Evolutionary conservation across 2,329 filamentous ascomycete genomes (phyloP).

Genomic region (Decorospora gaudefroyi): DNA sequence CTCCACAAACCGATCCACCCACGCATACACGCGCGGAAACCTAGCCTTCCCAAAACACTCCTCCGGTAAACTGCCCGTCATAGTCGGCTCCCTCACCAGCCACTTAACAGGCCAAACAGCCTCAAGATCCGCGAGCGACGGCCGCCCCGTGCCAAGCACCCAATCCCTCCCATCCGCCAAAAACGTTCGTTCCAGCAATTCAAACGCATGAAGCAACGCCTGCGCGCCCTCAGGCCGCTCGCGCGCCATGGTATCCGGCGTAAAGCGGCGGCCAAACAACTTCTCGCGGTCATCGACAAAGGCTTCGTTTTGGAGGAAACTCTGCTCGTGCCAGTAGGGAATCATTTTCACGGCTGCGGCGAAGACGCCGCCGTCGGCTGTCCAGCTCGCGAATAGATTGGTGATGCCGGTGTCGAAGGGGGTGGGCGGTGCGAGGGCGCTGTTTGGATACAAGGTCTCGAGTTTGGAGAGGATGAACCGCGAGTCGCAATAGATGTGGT

Average conservation of each 20-base stretch:
- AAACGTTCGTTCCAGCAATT: slow-evolving; percentile 64
- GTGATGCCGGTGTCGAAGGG: slow-evolving; percentile 54
- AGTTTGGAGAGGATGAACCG: slow-evolving; percentile 40
- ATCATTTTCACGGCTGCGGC: slow-evolving; percentile 58
- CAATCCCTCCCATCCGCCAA: slow-evolving; percentile 69
- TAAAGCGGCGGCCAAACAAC: slow-evolving; percentile 53
- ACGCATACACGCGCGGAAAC: slow-evolving; percentile 67
- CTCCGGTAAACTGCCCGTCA: slow-evolving; percentile 60
- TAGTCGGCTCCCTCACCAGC: slow-evolving; percentile 52
- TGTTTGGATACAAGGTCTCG: slow-evolving; percentile 28
- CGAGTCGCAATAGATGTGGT: slow-evolving; percentile 43
- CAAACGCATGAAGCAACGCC: slow-evolving; percentile 60
- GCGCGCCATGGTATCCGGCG: slow-evolving; percentile 45
- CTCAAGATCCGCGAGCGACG: slow-evolving; percentile 69
- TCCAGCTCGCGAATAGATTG: slow-evolving; percentile 61
- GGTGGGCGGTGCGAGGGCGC: slow-evolving; percentile 17
- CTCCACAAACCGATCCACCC: slow-evolving; percentile 67
- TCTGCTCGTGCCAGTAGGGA: slow-evolving; percentile 59
- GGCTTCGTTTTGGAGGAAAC: slow-evolving; percentile 59
- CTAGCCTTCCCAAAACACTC: slow-evolving; percentile 57
- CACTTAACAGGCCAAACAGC: slow-evolving; percentile 71
- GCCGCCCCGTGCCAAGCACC: slow-evolving; percentile 60
- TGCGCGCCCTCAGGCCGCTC: slow-evolving; percentile 61
- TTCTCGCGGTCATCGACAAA: slow-evolving; percentile 64
- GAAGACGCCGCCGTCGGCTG: slow-evolving; percentile 64